A percentile compares a stretch with the other conserved stretches of the same genome.
phyloP scores from a whole-genome alignment of 768 basidiomycete species.

The Calocera cornea region DNA sequence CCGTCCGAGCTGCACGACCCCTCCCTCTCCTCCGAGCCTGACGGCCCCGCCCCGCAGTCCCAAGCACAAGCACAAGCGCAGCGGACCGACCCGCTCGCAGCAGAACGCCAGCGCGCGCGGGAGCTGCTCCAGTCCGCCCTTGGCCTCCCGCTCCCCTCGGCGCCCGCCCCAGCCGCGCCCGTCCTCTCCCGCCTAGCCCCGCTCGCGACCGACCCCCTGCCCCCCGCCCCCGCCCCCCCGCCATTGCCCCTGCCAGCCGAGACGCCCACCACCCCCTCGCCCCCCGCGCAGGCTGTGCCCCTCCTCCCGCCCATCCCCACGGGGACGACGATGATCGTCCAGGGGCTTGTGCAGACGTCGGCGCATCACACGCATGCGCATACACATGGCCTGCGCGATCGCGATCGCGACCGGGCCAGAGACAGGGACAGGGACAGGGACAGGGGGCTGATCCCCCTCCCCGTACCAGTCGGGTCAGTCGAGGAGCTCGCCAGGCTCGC shows the following conservation, averaged over 20 bases:
- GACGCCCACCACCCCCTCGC: background rate
- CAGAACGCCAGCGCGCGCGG: background rate
- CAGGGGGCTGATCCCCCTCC: background rate
- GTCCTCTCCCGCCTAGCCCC: background rate
- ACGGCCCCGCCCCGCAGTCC: background rate
- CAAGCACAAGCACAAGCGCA: background rate
- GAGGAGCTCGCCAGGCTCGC: background rate
- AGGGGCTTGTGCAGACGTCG: background rate
- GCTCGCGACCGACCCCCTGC: background rate
- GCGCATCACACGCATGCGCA: background rate
- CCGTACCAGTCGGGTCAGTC: background rate
- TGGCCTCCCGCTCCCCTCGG: background rate
- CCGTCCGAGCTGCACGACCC: background rate
- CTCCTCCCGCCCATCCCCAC: background rate
- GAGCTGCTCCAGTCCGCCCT: background rate
- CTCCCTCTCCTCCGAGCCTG: background rate
- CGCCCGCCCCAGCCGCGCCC: background rate
- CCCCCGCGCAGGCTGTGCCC: background rate
- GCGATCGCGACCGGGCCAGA: background rate
- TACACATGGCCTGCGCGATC: background rate
- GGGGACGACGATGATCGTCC: conserved; percentile 2
- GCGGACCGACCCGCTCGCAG: background rate
- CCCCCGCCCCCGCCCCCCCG: background rate
- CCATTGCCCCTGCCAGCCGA: background rate
- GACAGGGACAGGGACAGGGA: background rate